These are phyloP conservation scores for Casuarina glauca DNA, from an alignment of 306 rosid genomes.

Conservation along the genomic window DNA sequence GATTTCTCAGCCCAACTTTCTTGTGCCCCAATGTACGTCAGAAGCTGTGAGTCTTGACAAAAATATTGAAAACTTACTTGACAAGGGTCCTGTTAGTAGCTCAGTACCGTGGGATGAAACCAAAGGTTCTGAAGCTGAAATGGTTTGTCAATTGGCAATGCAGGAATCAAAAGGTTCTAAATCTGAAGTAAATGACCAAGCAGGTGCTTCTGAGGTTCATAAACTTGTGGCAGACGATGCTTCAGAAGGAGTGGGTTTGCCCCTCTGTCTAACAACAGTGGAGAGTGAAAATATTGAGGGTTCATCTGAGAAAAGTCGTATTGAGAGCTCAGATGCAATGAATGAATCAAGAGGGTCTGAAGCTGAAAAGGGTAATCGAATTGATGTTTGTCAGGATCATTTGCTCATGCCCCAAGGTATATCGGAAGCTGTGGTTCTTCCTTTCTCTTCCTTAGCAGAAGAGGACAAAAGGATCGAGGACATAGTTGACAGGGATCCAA, in stretches of 20 bases:
- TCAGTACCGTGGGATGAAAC: neutral
- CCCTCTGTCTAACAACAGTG: neutral
- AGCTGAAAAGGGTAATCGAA: conserved; percentile 13
- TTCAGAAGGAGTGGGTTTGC: conserved; percentile 8
- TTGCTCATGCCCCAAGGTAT: neutral
- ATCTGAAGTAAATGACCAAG: conserved; percentile 21
- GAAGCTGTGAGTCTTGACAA: too few species aligned
- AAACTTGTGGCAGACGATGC: conserved; percentile 2
- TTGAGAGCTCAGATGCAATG: neutral
- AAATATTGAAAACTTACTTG: too few species aligned
- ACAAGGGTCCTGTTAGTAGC: conserved; percentile 2
- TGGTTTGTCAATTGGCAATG: neutral
- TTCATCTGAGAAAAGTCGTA: neutral
- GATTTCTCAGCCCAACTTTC: too few species aligned
- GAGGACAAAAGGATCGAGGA: conserved; percentile 13
- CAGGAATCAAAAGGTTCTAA: conserved; percentile 19
- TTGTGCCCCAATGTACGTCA: too few species aligned
- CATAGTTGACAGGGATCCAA: neutral
- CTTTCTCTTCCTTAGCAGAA: conserved; percentile 23
- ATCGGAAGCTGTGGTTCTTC: conserved; percentile 10
- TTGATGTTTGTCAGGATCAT: conserved; percentile 15
- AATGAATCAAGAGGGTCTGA: conserved; percentile 16
- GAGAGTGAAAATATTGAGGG: conserved; percentile 14
- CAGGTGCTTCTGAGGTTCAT: conserved; percentile 15
- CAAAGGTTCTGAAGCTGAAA: too few species aligned